Percentiles rank a stretch among this genome's conserved stretches.
Conservation (phyloP, 805 yeast species). For the Kazachstania kunashirensis region DNA sequence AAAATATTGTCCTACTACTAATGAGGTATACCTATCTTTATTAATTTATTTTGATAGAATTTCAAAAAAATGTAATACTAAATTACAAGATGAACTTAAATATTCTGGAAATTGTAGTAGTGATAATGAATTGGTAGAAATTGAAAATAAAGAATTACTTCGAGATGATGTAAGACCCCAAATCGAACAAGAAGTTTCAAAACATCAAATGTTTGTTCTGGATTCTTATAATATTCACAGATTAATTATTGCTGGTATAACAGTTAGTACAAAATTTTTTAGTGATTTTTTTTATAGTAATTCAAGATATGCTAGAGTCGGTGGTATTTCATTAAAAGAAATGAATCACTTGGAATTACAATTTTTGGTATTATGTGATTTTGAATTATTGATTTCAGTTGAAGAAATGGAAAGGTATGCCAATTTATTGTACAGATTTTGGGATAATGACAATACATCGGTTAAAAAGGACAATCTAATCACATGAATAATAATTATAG, state of each 20-base stretch:
- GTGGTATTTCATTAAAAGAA: conserved; percentile 89
- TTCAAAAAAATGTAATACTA: conserved; percentile 48
- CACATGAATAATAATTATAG: not conserved
- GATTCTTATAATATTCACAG: conserved; percentile 94
- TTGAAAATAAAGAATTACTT: conserved; percentile 2
- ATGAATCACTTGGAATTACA: conserved; percentile 87
- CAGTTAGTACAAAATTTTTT: conserved; percentile 91
- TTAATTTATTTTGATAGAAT: conserved; percentile 92
- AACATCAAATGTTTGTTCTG: conserved; percentile 75
- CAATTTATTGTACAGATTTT: conserved; percentile 66
- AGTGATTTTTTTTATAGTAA: conserved; percentile 92
- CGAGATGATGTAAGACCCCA: conserved; percentile 3
- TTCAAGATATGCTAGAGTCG: conserved; percentile 88
- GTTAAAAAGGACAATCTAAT: not conserved
- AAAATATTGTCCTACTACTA: conserved; percentile 97
- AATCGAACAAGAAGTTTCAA: conserved; percentile 4
- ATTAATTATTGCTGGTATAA: conserved; percentile 84
- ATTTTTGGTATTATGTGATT: conserved; percentile 74
- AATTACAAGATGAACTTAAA: conserved; percentile 3
- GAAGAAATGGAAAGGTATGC: conserved; percentile 90
- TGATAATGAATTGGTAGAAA: conserved; percentile 6
- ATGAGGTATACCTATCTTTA: conserved; percentile 84
- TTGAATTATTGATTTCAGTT: conserved; percentile 74
- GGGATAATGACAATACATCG: conserved; percentile 4
- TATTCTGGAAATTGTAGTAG: conserved; percentile 9